Evolutionary conservation across 73 alveolate genomes (phyloP), one percentile per base, ranked within the genome.

Genomic region (Blepharisma stoltei): DNA sequence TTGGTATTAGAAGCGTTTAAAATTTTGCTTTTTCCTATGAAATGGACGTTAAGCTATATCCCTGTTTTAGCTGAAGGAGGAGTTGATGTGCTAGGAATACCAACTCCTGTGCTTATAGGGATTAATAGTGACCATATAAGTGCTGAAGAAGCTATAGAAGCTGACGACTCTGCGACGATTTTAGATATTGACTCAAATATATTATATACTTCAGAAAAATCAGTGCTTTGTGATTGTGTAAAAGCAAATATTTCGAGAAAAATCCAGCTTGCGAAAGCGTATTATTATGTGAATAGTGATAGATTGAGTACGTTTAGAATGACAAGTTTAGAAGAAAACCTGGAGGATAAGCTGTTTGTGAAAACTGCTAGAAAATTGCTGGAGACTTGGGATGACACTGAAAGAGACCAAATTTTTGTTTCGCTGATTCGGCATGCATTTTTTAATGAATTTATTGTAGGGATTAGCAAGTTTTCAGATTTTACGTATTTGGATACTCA

Each of bases 161-260:
- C 11, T 14, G 23, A 60, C 47, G 46, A n/a, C 2, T 14, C 37
- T 60, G 73, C 73, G 14, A 8, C 38, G 14, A 60, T 60, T 20
- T 25, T 60, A 14, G 73, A 60, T 60, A 60, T 60, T 25, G 73
- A 60, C 45, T 60, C 73, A 60, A 60, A 60, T 25, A n/a, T 25
- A 1, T 25, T 60, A 18, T 25, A 60, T 25, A 18, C 38, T 38
- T 25, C 73, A 20, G 14, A 8, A 11, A 14, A 60, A 20, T 18
- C 48, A 8, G 38, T 60, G 18, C 73, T 60, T 25, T 60, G 73
- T 25, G 45, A 60, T 18, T 60, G 73, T 38, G 46, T 14, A 60
- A 60, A 25, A 60, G 37, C 73, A 20, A 60, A 9, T 60, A 14
- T 60, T 14, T 14, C 46, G 2, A 60, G 23, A 60, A 60, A 60